Percentiles rank a stretch among this genome's conserved stretches.
phyloP scores from a whole-genome alignment of 371 early-diverging fungal genomes.

The Sporodiniella umbellata region DNA sequence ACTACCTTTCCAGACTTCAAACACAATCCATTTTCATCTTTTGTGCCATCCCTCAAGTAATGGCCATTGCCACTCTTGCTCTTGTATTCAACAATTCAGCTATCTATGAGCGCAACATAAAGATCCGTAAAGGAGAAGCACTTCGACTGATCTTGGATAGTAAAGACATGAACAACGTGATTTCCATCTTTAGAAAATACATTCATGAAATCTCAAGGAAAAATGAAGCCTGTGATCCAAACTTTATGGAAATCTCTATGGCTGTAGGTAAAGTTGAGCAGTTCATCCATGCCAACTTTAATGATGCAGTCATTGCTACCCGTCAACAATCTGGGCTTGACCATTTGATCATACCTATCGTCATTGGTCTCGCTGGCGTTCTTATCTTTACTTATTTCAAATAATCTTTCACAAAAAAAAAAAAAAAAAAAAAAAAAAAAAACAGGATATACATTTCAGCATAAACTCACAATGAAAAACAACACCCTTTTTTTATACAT shows the following conservation, averaged over 20 bases:
- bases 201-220: constrained; percentile 60
- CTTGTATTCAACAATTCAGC: constrained; percentile 83
- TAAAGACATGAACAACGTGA: constrained; percentile 57
- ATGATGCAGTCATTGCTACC: constrained; percentile 6
- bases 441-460: too few relatives aligned
- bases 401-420: too few relatives aligned
- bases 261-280: constrained; percentile 54
- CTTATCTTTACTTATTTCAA: constrained; percentile 18
- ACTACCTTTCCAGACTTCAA: constrained; percentile 73
- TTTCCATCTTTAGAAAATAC: constrained; percentile 67
- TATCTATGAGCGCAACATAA: constrained; percentile 77
- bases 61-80: constrained; percentile 94
- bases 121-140: constrained; percentile 94
- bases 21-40: constrained; percentile 88
- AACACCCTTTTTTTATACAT: too few relatives aligned
- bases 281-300: constrained; percentile 33
- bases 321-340: constrained; percentile 12
- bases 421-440: too few relatives aligned
- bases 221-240: constrained; percentile 66
- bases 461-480: too few relatives aligned
- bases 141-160: constrained; percentile 70
- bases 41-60: constrained; percentile 97
- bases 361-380: constrained; percentile 32
- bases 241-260: constrained; percentile 64
- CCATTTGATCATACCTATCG: constrained; percentile 21